These are phyloP conservation scores for Trypanosoma rangeli DNA, from an alignment of 208 protist species.

Conservation along the genomic window DNA sequence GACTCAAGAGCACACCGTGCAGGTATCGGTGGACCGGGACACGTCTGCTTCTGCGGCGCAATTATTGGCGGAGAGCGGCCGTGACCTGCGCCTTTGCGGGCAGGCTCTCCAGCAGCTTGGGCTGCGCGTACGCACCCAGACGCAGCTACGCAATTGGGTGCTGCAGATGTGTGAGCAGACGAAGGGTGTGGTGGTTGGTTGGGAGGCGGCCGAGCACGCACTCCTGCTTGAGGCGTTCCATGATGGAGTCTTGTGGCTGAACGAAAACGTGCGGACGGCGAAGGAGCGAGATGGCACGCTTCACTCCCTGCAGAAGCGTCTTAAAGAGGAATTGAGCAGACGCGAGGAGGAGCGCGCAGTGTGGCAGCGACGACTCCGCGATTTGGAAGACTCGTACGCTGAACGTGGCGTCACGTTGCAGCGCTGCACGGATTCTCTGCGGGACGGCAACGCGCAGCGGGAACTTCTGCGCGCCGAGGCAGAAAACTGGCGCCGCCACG, in stretches of 20 bases:
- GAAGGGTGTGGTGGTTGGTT: not conserved
- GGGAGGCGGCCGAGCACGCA: not conserved
- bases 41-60: not conserved
- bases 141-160: slow-evolving; percentile 9
- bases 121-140: not conserved
- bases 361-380: not conserved
- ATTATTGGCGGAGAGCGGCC: slow-evolving; percentile 5
- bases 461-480: slow-evolving; percentile 24
- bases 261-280: slow-evolving; percentile 10
- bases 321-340: slow-evolving; percentile 14
- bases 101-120: not conserved
- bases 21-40: not conserved
- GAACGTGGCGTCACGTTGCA: slow-evolving; percentile 19
- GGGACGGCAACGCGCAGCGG: slow-evolving; percentile 4
- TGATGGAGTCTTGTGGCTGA: slow-evolving; percentile 5
- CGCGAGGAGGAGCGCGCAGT: slow-evolving; percentile 13
- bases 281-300: slow-evolving; percentile 12
- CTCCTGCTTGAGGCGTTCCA: slow-evolving; percentile 11
- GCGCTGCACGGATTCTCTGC: slow-evolving; percentile 18
- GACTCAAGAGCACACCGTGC: not conserved
- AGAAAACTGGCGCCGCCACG: slow-evolving; percentile 5
- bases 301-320: slow-evolving; percentile 21
- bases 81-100: slow-evolving; percentile 6
- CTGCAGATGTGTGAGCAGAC: not conserved
- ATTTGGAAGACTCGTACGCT: slow-evolving; percentile 14